phyloP scores from a whole-genome alignment of 2,329 filamentous ascomycete genomes.

The Diatrype stigma region DNA sequence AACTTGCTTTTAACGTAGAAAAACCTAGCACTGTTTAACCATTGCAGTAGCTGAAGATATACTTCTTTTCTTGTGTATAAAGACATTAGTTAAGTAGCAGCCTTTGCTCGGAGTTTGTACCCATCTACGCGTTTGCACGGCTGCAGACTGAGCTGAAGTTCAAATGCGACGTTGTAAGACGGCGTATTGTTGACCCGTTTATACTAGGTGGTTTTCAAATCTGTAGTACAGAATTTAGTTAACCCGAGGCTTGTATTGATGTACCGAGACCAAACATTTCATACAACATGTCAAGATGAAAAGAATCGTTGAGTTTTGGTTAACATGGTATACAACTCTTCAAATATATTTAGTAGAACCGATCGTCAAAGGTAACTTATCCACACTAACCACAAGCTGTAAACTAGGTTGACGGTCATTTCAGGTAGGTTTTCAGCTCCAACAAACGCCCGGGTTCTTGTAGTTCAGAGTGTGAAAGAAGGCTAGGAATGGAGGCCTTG shows the following conservation, averaged over 20 bases:
- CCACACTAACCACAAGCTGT: too few species aligned
- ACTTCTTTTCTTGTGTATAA: not conserved
- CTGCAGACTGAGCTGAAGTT: not conserved
- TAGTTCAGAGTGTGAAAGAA: not conserved
- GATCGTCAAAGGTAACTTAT: too few species aligned
- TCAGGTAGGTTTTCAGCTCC: not conserved
- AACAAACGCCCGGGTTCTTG: not conserved
- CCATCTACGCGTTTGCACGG: not conserved
- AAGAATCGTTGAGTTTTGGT: too few species aligned
- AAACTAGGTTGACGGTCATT: too few species aligned
- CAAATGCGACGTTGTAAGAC: not conserved
- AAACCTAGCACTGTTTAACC: too few species aligned
- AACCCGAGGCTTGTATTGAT: not conserved
- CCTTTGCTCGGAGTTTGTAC: not conserved
- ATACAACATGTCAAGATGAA: too few species aligned
- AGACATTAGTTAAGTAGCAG: not conserved
- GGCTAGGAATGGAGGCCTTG: not conserved
- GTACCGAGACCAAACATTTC: not conserved
- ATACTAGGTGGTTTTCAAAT: not conserved
- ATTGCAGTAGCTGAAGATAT: not conserved
- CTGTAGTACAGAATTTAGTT: not conserved
- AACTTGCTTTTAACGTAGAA: too few species aligned
- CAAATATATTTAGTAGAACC: too few species aligned
- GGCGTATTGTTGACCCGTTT: not conserved
- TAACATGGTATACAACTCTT: too few species aligned